phyloP scores from a whole-genome alignment of 176 grass and related monocot genomes.

The Paspalum vaginatum region DNA sequence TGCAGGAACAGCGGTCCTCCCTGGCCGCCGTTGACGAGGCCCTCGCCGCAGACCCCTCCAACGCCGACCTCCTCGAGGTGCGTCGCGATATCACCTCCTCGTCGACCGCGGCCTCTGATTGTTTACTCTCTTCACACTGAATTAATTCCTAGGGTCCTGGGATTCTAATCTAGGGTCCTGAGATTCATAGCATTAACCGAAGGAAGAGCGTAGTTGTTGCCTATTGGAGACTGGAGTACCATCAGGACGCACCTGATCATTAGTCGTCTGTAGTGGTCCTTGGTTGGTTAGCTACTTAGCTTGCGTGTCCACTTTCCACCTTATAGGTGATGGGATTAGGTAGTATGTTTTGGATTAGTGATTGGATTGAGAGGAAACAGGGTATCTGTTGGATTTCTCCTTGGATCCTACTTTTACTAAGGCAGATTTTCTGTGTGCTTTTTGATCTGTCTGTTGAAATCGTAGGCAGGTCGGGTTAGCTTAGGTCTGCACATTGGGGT shows the following conservation, averaged over 20 bases:
- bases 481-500: background rate
- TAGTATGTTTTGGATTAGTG: background rate
- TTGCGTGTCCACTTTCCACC: background rate
- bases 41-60: constrained; percentile 70
- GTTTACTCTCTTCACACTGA: background rate
- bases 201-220: background rate
- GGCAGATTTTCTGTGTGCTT: background rate
- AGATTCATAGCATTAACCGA: background rate
- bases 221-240: background rate
- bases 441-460: background rate
- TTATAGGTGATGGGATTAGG: background rate
- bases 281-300: background rate
- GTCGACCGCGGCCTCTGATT: background rate
- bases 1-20: constrained; percentile 86
- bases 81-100: background rate
- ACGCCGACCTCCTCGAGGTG: constrained; percentile 77
- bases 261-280: background rate
- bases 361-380: background rate
- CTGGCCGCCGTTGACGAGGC: constrained; percentile 83
- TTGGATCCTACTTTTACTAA: background rate
- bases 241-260: background rate
- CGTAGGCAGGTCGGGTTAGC: background rate
- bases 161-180: constrained; percentile 3
- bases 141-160: background rate
- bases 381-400: background rate